These are phyloP conservation scores for Diaporthe longicolla DNA, from an alignment of 2,329 filamentous ascomycete species.

Conservation along the genomic window DNA sequence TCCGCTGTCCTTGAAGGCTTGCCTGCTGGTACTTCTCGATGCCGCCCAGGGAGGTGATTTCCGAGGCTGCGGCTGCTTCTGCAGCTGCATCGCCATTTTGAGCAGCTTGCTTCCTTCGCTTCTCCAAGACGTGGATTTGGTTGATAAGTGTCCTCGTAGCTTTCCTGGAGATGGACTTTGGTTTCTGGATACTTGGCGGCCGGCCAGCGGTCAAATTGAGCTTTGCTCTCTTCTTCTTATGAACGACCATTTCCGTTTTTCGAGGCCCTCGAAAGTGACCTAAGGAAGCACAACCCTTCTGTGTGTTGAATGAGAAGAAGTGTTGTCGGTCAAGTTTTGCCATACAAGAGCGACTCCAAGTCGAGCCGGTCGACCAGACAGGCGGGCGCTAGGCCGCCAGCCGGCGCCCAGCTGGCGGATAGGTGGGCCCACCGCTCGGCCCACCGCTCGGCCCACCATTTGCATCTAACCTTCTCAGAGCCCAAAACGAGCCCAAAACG, in stretches of 20 bases:
- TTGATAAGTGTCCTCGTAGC: conserved; percentile 76
- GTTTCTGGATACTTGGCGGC: conserved; percentile 67
- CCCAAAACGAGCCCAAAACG: no score
- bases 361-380: not conserved
- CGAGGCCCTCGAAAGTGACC: not conserved
- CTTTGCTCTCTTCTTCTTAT: conserved; percentile 57
- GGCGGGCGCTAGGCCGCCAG: conserved; percentile 4
- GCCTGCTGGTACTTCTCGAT: conserved; percentile 76
- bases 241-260: conserved; percentile 58
- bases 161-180: conserved; percentile 74
- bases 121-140: conserved; percentile 75
- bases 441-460: conserved; percentile 25
- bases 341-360: not conserved
- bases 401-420: not conserved
- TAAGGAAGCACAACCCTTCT: not conserved
- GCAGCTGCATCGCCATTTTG: conserved; percentile 66
- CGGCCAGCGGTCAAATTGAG: conserved; percentile 66
- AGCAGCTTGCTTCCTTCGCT: conserved; percentile 70
- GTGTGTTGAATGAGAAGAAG: not conserved
- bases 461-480: not conserved
- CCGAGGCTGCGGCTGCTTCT: conserved; percentile 61
- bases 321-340: conserved; percentile 13
- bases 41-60: conserved; percentile 72
- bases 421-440: no score
- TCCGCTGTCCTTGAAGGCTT: conserved; percentile 77